Conservation (phyloP, 2,329 filamentous ascomycete species). For the Shiraia sp. region DNA sequence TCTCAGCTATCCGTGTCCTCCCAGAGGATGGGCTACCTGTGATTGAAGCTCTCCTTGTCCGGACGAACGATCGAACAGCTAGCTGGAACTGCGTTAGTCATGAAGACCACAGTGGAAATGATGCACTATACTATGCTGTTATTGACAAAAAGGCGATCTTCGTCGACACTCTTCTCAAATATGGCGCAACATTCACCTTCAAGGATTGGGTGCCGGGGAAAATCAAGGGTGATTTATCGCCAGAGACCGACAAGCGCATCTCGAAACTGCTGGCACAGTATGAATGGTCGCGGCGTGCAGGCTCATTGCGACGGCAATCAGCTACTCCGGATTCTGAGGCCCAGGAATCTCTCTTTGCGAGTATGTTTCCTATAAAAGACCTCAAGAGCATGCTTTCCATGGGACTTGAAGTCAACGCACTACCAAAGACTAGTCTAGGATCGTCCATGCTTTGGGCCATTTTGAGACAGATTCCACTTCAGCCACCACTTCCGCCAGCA, state of each 20-base stretch:
- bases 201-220: slow-evolving; percentile 27
- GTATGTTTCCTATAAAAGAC: slow-evolving; percentile 23
- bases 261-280: slow-evolving; percentile 29
- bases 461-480: slow-evolving; percentile 19
- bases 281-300: slow-evolving; percentile 30
- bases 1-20: slow-evolving; percentile 32
- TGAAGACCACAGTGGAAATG: slow-evolving; percentile 32
- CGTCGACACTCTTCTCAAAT: slow-evolving; percentile 29
- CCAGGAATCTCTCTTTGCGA: slow-evolving; percentile 13
- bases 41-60: slow-evolving; percentile 27
- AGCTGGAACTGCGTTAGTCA: slow-evolving; percentile 36
- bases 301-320: slow-evolving; percentile 21
- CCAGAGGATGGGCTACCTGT: slow-evolving; percentile 34
- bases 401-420: slow-evolving; percentile 27
- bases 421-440: slow-evolving; percentile 18
- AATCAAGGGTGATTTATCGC: slow-evolving; percentile 10
- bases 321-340: slow-evolving; percentile 4
- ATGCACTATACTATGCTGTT: slow-evolving; percentile 35
- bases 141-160: slow-evolving; percentile 30
- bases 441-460: slow-evolving; percentile 28
- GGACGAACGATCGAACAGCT: slow-evolving; percentile 18
- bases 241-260: slow-evolving; percentile 17
- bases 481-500: slow-evolving; percentile 13
- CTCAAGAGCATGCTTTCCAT: slow-evolving; percentile 26
- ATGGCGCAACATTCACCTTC: slow-evolving; percentile 30